These are phyloP conservation scores for Claviceps humidiphila DNA, from an alignment of 2,329 filamentous ascomycete species.

Conservation along the genomic window DNA sequence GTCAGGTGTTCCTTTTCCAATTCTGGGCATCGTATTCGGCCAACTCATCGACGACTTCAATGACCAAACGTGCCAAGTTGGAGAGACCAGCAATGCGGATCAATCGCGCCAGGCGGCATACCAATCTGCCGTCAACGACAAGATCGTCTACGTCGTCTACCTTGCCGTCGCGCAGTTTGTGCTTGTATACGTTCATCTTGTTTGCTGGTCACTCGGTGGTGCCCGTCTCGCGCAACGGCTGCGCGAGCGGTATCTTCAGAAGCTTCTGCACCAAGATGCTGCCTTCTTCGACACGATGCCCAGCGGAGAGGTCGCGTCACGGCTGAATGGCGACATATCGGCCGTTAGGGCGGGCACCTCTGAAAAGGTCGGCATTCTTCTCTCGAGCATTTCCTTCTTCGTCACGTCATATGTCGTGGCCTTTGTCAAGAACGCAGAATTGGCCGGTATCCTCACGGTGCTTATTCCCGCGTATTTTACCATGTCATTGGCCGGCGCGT, in stretches of 20 bases:
- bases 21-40: constrained; percentile 43
- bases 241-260: constrained; percentile 40
- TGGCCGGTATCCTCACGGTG: constrained; percentile 45
- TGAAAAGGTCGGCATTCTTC: constrained; percentile 46
- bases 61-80: constrained; percentile 18
- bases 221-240: constrained; percentile 44
- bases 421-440: constrained; percentile 36
- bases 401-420: constrained; percentile 31
- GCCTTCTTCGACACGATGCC: constrained; percentile 43
- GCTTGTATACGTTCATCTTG: constrained; percentile 43
- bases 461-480: constrained; percentile 42
- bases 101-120: neutral
- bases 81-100: constrained; percentile 14
- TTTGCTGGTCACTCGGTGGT: constrained; percentile 44
- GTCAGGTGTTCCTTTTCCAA: constrained; percentile 38
- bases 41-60: constrained; percentile 42
- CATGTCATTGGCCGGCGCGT: constrained; percentile 37
- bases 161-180: constrained; percentile 45
- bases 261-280: constrained; percentile 41
- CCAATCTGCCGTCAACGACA: constrained; percentile 24
- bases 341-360: constrained; percentile 47
- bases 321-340: constrained; percentile 45
- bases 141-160: constrained; percentile 44
- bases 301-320: constrained; percentile 41
- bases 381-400: constrained; percentile 40